phyloP scores from a whole-genome alignment of 2,329 filamentous ascomycete genomes.

The Paecilomyces niveus region DNA sequence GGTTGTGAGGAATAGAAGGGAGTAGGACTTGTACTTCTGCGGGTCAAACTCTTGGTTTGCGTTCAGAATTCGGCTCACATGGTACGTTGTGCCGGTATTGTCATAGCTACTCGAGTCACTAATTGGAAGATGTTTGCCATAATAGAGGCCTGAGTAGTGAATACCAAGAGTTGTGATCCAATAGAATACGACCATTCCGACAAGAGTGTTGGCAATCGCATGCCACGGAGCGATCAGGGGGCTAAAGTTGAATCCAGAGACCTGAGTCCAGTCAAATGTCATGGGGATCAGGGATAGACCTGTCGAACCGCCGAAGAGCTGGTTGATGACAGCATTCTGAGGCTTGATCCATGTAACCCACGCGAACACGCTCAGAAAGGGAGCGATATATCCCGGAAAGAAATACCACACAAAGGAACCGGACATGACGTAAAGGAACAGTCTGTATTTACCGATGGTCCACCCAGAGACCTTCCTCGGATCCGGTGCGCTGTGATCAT shows the following conservation, averaged over 20 bases:
- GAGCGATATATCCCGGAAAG: slow-evolving; percentile 61
- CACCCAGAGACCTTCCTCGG: slow-evolving; percentile 56
- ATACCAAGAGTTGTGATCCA: slow-evolving; percentile 53
- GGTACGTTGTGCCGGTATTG: slow-evolving; percentile 58
- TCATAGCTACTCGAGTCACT: slow-evolving; percentile 65
- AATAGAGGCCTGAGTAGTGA: slow-evolving; percentile 62
- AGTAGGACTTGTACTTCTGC: slow-evolving; percentile 59
- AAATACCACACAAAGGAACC: slow-evolving; percentile 60
- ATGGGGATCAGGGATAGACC: slow-evolving; percentile 63
- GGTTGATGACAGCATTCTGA: slow-evolving; percentile 61
- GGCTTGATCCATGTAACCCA: slow-evolving; percentile 67
- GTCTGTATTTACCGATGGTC: slow-evolving; percentile 57
- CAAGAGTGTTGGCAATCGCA: slow-evolving; percentile 65
- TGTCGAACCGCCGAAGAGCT: slow-evolving; percentile 63
- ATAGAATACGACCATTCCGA: slow-evolving; percentile 61
- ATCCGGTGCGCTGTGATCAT: slow-evolving; percentile 53
- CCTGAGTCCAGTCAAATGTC: slow-evolving; percentile 70
- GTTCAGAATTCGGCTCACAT: slow-evolving; percentile 58
- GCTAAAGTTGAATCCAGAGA: slow-evolving; percentile 61
- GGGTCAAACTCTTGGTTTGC: slow-evolving; percentile 56
- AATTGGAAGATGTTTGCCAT: slow-evolving; percentile 58
- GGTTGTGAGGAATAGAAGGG: slow-evolving; percentile 55
- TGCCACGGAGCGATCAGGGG: slow-evolving; percentile 66
- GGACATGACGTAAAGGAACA: slow-evolving; percentile 54
- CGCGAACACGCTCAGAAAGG: slow-evolving; percentile 63